Evolutionary conservation across 495 filamentous ascomycete genomes (phyloP).

Genomic region (Penicillium coprophilum): DNA sequence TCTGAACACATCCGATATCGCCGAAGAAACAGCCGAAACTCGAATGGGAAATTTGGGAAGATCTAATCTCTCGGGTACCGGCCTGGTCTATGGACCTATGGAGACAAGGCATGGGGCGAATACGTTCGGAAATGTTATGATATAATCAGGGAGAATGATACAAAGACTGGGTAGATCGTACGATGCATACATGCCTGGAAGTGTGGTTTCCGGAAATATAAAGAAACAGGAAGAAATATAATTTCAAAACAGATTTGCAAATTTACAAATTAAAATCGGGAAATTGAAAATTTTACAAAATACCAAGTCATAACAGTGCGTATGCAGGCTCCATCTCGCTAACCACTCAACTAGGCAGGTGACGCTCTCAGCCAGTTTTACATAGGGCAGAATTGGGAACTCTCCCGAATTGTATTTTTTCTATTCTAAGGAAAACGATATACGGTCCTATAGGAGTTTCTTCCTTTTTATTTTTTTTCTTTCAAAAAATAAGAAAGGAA

Average conservation of each 20-base stretch:
- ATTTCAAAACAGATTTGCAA: too few species aligned
- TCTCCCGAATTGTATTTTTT: neutral
- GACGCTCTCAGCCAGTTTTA: conserved; percentile 1
- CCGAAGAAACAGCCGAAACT: conserved; percentile 1
- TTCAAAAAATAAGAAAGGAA: too few species aligned
- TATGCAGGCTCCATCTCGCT: conserved; percentile 9
- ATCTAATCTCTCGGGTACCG: conserved; percentile 10
- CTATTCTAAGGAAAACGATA: too few species aligned
- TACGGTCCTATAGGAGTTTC: too few species aligned
- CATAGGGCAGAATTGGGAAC: neutral
- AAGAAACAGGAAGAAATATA: too few species aligned
- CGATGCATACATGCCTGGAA: neutral
- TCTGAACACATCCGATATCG: conserved; percentile 9
- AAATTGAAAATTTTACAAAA: neutral
- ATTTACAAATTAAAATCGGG: too few species aligned
- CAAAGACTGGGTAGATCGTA: neutral
- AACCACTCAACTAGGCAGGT: conserved; percentile 12
- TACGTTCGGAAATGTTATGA: neutral
- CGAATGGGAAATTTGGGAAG: neutral
- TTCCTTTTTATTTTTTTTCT: too few species aligned
- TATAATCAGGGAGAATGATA: neutral
- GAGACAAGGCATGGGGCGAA: neutral
- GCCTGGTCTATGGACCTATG: neutral
- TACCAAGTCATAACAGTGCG: conserved; percentile 2
- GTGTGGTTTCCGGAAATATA: neutral